Evolutionary conservation across 2,329 filamentous ascomycete genomes (phyloP), one percentile per base, ranked within the genome.

Genomic region (Pyrenophora graminea): DNA sequence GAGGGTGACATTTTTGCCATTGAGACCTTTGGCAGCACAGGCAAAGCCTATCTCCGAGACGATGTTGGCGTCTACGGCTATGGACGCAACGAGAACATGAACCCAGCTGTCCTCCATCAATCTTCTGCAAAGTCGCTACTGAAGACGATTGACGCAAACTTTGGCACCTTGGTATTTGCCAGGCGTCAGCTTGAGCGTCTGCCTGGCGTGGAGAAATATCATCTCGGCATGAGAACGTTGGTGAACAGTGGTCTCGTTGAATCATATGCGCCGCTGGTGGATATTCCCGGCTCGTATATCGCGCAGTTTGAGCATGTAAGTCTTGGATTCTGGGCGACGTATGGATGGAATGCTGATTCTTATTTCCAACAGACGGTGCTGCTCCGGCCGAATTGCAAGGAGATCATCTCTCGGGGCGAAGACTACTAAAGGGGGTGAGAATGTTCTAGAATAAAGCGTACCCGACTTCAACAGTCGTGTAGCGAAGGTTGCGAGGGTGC

Each of bases 1-100:
- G 92, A 97, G 76, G 91, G 91, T 36, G 92, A 97, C 66, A 85
- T 91, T 23, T 97, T 95, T 73, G 92, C 93, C 53, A 96, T 97
- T 64, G 92, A 97, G 77, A 97, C 92, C 0, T 97, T 97, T 70
- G 92, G 92, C 56, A 95, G 87, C 71, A 97, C 92, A 17, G 92
- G 92, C 53, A 91, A 90, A 69, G 92, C 90, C 58, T 87, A 88
- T 64, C 87, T 96, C 49, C 79, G 84, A 59, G 91, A 97, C 67
- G 90, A 96, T 72, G 86, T 90, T 71, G 72, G 82, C 18, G 50
- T 69, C 7, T 68, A 67, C 42, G 64, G 64, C 73, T 97, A 97
- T 64, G 91, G 90, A 39, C 85, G 88, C 70, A 80, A 83, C 52
- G 74, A 79, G 33, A 85, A 93, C 70, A 86, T 85, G 4, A 83